Percentiles rank a stretch among this genome's conserved stretches.
Conservation (phyloP, 2,329 filamentous ascomycete species). For the Phyllosticta citriasiana region DNA sequence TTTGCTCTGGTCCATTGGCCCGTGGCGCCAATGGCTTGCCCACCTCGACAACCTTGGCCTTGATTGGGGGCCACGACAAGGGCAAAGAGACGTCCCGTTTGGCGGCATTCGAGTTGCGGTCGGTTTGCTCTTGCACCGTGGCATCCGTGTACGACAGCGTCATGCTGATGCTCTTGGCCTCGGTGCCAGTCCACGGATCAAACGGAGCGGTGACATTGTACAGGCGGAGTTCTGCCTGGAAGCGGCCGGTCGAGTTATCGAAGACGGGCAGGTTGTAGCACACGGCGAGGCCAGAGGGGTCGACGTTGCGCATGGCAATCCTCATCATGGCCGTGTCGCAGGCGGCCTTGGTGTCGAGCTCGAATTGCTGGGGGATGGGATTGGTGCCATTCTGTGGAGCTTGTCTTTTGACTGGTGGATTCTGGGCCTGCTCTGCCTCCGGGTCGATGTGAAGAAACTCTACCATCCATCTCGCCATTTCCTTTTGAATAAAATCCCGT, state of each 20-base stretch:
- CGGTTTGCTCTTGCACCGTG: constrained; percentile 29
- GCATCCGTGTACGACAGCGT: constrained; percentile 33
- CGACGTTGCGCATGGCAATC: constrained; percentile 49
- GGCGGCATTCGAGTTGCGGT: constrained; percentile 17
- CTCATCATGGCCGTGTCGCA: constrained; percentile 48
- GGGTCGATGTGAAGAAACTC: constrained; percentile 18
- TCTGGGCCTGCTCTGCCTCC: constrained; percentile 24
- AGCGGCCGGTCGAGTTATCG: constrained; percentile 56
- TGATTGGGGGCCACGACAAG: constrained; percentile 18
- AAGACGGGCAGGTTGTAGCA: constrained; percentile 75
- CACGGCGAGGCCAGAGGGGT: constrained; percentile 66
- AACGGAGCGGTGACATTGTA: constrained; percentile 56
- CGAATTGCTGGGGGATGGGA: constrained; percentile 23
- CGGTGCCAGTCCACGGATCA: constrained; percentile 35
- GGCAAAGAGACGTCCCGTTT: constrained; percentile 19
- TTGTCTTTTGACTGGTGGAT: constrained; percentile 3
- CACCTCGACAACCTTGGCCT: constrained; percentile 14
- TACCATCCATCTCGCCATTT: constrained; percentile 9
- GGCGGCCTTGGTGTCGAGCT: constrained; percentile 35
- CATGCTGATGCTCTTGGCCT: constrained; percentile 30
- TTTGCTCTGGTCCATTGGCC: constrained; percentile 16
- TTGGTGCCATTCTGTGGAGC: background rate
- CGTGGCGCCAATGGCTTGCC: constrained; percentile 10
- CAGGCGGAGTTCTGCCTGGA: constrained; percentile 67
- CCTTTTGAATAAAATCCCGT: constrained; percentile 24